Evolutionary conservation across 257 asterid species (phyloP), one percentile per base, ranked within the genome.

Genomic region (Rhazya stricta): DNA sequence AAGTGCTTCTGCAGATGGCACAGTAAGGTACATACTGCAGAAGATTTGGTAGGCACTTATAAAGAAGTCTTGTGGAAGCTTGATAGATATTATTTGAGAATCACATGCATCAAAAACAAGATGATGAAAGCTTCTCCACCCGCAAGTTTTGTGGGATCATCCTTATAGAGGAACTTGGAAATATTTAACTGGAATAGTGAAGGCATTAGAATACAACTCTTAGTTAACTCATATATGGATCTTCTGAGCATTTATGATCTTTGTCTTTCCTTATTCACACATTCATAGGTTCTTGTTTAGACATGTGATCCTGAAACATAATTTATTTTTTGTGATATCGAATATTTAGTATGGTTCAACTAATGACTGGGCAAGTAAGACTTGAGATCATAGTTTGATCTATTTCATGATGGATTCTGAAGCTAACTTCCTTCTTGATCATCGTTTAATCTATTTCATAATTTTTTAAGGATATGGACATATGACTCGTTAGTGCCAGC

Each of bases 1-100:
- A 36, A 94, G 97, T 85, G 95, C 99, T 80, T 94, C 99, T 82
- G 74, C 83, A 76, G 99, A 94, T 83, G 99, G 99, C 80, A 90
- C 96, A 21, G 99, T 92, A 84, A 92, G 99, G 99, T 85, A 71
- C 36, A 43, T n/a, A 39, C 45, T 4, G 29, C 27, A 60, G n/a
- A 43, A 46, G 29, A 10, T 39, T 32, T 54, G 23, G 12, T 36
- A 8, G 25, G 53, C 41, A 57, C n/a, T 19, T n/a, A n/a, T 57
- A n/a, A 25, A 36, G 4, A 12, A 5, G 30, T 50, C 30, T 29
- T n/a, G 6, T 41, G 71, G 9, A 45, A 41, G 62, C 3, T 45
- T 41, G 70, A 42, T 7, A n/a, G 32, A 16, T 19, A 37, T 29
- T 19, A 36, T 45, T 46, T 72, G 48, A 23, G 50, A 34, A 13